These are phyloP conservation scores for Epithemia pelagica DNA, from an alignment of 108 stramenopile genomes.

Conservation along the genomic window DNA sequence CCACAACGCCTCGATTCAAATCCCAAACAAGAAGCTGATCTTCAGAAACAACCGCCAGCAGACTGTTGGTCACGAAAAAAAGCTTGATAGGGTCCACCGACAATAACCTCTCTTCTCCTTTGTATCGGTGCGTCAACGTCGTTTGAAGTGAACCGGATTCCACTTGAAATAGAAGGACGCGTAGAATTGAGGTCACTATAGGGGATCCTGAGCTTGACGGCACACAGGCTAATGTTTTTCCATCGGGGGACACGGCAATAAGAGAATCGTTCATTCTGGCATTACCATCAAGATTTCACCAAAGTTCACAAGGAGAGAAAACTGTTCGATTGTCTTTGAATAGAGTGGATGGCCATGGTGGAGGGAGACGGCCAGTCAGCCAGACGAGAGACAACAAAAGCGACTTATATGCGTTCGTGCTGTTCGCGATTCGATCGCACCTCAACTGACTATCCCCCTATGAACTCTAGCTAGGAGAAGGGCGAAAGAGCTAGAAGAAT, in stretches of 20 bases:
- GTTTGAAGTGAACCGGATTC: background rate
- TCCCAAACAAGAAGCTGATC: slow-evolving; percentile 26
- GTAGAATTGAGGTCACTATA: background rate
- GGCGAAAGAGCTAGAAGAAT: too few relatives aligned
- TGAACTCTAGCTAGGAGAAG: too few relatives aligned
- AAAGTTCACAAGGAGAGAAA: too few relatives aligned
- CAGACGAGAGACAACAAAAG: too few relatives aligned
- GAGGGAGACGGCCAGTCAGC: too few relatives aligned
- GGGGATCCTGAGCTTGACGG: background rate
- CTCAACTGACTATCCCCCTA: too few relatives aligned
- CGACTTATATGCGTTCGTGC: too few relatives aligned
- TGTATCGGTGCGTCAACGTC: background rate
- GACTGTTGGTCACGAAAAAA: background rate
- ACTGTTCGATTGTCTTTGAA: too few relatives aligned
- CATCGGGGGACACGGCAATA: background rate
- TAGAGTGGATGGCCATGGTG: too few relatives aligned
- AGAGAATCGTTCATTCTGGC: too few relatives aligned
- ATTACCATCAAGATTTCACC: too few relatives aligned
- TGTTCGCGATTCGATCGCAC: too few relatives aligned
- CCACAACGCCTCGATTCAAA: slow-evolving; percentile 42
- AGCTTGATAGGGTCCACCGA: background rate
- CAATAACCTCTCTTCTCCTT: background rate
- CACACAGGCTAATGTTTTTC: background rate
- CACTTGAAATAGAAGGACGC: slow-evolving; percentile 1
- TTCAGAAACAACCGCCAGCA: background rate